These are phyloP conservation scores for Suhomyces pyralidae DNA, from an alignment of 805 yeast species.

Conservation along the genomic window DNA sequence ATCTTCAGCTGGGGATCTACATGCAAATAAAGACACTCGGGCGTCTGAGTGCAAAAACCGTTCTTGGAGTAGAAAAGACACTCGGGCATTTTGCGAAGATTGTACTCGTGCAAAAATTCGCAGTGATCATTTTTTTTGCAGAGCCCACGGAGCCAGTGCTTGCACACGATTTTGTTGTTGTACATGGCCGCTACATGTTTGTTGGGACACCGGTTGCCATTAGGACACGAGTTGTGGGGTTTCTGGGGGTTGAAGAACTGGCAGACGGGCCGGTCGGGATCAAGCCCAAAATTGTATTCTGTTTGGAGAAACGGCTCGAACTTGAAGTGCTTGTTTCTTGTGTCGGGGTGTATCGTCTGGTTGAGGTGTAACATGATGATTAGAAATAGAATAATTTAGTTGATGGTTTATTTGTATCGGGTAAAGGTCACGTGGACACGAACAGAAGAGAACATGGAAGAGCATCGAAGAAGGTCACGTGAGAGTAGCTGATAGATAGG, in stretches of 20 bases:
- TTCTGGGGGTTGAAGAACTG: constrained; percentile 56
- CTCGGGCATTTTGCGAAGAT: constrained; percentile 93
- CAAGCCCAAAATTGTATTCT: constrained; percentile 78
- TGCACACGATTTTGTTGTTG: constrained; percentile 74
- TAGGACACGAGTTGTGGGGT: constrained; percentile 69
- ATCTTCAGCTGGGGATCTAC: constrained; percentile 84
- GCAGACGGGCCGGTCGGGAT: constrained; percentile 88
- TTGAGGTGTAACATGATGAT: constrained; percentile 34
- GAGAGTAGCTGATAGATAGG: too few relatives aligned
- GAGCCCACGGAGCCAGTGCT: constrained; percentile 96
- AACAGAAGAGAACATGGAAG: too few relatives aligned
- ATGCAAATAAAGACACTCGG: constrained; percentile 91
- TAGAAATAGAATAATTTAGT: not conserved
- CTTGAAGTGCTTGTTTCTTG: constrained; percentile 42
- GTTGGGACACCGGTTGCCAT: constrained; percentile 81
- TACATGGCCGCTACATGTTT: constrained; percentile 66
- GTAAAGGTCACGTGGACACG: too few relatives aligned
- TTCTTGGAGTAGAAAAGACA: constrained; percentile 82
- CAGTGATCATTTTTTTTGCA: constrained; percentile 97
- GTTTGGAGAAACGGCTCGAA: constrained; percentile 81
- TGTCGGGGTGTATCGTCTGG: constrained; percentile 41
- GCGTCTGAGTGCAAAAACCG: constrained; percentile 86
- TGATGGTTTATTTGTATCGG: not conserved
- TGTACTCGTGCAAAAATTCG: constrained; percentile 94
- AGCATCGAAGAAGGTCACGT: too few relatives aligned